Conservation (phyloP, 169 alveolate genomes). For the Eimeria falciformis region DNA sequence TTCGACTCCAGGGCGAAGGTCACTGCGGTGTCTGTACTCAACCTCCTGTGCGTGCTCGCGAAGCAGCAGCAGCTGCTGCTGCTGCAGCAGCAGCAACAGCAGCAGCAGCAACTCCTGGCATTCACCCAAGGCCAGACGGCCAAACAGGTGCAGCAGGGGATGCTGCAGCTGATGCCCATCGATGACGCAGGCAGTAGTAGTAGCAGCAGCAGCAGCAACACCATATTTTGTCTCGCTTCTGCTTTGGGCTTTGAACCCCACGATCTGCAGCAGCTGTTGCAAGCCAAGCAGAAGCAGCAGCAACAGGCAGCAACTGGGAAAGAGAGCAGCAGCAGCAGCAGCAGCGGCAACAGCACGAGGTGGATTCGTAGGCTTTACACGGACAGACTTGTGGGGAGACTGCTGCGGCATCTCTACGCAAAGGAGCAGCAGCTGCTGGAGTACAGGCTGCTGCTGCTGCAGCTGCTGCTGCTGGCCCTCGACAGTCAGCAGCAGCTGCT, state of each 20-base stretch:
- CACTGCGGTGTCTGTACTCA: slow-evolving; percentile 56
- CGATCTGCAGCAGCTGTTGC: slow-evolving; percentile 35
- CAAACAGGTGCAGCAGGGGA: background rate
- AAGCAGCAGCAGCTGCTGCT: slow-evolving; percentile 62
- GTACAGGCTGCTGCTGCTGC: slow-evolving; percentile 67
- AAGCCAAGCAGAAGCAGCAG: slow-evolving; percentile 24
- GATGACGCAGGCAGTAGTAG: slow-evolving; percentile 21
- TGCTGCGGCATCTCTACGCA: slow-evolving; percentile 41
- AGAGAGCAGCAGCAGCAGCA: slow-evolving; percentile 19
- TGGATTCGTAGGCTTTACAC: slow-evolving; percentile 59
- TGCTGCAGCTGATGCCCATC: background rate
- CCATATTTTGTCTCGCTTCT: slow-evolving; percentile 59
- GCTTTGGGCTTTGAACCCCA: slow-evolving; percentile 46
- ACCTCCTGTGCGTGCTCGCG: slow-evolving; percentile 35
- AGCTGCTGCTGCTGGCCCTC: slow-evolving; percentile 42
- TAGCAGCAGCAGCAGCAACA: slow-evolving; percentile 44
- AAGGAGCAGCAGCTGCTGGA: slow-evolving; percentile 71
- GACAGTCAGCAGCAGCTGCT: slow-evolving; percentile 69
- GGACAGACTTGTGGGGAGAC: slow-evolving; percentile 23
- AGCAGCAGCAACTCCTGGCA: slow-evolving; percentile 23
- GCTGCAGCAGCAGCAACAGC: slow-evolving; percentile 63
- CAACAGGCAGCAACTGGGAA: background rate
- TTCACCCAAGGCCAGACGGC: background rate
- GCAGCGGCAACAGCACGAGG: slow-evolving; percentile 57
- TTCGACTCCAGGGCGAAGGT: slow-evolving; percentile 52